A percentile compares a stretch with the other conserved stretches of the same genome.
These are phyloP conservation scores for Furcasterigmium sp. DNA, from an alignment of 2,329 filamentous ascomycete species.

Conservation along the genomic window DNA sequence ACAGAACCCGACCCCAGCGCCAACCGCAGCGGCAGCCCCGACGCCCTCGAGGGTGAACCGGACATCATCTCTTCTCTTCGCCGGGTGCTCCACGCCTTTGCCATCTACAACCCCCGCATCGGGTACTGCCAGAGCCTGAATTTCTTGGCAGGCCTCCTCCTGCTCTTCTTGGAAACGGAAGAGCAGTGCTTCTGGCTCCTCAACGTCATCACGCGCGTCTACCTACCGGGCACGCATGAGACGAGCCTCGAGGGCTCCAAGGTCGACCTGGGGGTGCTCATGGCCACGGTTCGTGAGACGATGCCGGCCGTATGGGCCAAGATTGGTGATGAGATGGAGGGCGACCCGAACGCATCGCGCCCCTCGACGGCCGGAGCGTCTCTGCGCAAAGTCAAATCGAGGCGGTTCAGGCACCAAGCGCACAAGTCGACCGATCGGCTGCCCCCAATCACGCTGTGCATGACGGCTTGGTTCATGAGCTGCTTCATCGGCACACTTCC, in stretches of 20 bases:
- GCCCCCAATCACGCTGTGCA: constrained; percentile 85
- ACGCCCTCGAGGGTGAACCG: constrained; percentile 50
- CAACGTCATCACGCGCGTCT: constrained; percentile 83
- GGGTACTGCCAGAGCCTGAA: constrained; percentile 96
- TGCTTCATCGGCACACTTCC: constrained; percentile 91
- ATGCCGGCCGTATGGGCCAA: constrained; percentile 83
- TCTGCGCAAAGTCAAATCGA: constrained; percentile 28
- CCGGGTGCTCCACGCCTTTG: constrained; percentile 82
- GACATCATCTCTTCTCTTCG: constrained; percentile 76
- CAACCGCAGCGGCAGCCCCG: constrained; percentile 26
- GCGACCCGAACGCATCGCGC: constrained; percentile 30
- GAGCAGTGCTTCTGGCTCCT: constrained; percentile 91
- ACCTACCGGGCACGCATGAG: constrained; percentile 88
- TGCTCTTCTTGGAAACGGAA: constrained; percentile 82
- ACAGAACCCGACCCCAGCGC: constrained; percentile 7
- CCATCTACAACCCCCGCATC: constrained; percentile 83
- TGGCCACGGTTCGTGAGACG: constrained; percentile 77
- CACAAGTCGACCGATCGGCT: constrained; percentile 50
- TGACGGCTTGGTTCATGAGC: constrained; percentile 97
- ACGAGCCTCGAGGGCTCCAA: constrained; percentile 87
- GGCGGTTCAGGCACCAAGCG: constrained; percentile 29
- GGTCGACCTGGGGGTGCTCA: constrained; percentile 88
- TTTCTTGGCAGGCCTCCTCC: constrained; percentile 83
- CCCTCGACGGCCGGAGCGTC: constrained; percentile 22
- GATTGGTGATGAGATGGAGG: constrained; percentile 72